Evolutionary conservation across 1,284 basidiomycete species (phyloP), one percentile per base, ranked within the genome.

Genomic region (Vanrija sp.): DNA sequence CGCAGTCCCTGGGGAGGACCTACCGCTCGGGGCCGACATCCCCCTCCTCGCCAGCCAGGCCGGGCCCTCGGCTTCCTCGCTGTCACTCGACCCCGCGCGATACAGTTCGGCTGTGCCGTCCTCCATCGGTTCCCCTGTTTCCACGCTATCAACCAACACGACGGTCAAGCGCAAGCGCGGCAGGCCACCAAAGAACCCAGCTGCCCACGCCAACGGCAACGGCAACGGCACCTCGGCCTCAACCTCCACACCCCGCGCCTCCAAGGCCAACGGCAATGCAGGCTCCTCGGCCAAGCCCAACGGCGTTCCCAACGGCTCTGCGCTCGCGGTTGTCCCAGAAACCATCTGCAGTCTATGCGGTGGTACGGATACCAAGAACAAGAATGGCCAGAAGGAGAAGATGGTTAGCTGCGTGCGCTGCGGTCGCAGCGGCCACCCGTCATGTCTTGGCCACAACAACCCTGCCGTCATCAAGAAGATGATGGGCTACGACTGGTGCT

Each of bases 401-500:
- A 71, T 75, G 64, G 61, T 71, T 41, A 66, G 64, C 41, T 75
- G 74, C 50, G 37, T 51, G 3, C 42, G 44, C 14, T 75, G 74
- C 49, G 72, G 72, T 2, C 57, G 69, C 46, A 66, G 65, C 20
- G 71, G 71, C 3, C 91, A 95, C 72, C 85, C 86, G 8, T 84
- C 82, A 43, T 95, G 91, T 68, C 81, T 93, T 76, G 54, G 54
- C 3, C 49, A 50, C 49, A 54, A 45, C 18, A 53, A 53, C 46
- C 51, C 51, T 10, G 42, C 41, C 23, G 49, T 59, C 20, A 47
- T 54, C 42, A 53, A 59, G 51, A 62, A 63, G 44, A 71, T 76
- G 72, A 75, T 79, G 53, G 79, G 81, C 50, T 95, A 94, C 71
- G 78, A 82, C 25, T 98, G 95, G 95, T 82, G 83, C 60, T 98